These are phyloP conservation scores for Trichophaea hybrida DNA, from an alignment of 2,329 filamentous ascomycete species.

Conservation along the genomic window DNA sequence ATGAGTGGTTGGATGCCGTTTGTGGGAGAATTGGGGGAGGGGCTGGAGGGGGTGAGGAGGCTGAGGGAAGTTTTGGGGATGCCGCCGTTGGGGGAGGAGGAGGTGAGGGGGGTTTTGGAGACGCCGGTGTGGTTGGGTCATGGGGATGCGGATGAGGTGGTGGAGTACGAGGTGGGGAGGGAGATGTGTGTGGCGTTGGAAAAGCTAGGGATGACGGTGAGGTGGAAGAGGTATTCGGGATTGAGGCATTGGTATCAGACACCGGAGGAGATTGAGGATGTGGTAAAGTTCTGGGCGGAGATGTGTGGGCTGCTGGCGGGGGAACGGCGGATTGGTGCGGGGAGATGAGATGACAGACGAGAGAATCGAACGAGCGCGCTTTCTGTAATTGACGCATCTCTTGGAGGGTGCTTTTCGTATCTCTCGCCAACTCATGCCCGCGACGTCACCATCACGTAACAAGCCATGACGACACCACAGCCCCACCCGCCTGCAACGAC, in stretches of 20 bases:
- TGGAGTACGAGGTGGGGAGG: background rate
- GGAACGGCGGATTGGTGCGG: too few relatives aligned
- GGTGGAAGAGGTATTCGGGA: background rate
- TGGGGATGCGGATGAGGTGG: conserved; percentile 1
- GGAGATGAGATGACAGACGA: too few relatives aligned
- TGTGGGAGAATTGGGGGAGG: background rate
- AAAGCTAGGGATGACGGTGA: background rate
- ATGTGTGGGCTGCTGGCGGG: background rate
- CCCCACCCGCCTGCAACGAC: too few relatives aligned
- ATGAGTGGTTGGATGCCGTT: conserved; percentile 39
- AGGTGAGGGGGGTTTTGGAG: background rate
- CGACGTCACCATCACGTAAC: too few relatives aligned
- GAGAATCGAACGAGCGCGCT: too few relatives aligned
- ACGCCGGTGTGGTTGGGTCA: background rate
- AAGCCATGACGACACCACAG: too few relatives aligned
- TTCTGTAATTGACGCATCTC: too few relatives aligned
- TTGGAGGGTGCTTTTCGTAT: too few relatives aligned
- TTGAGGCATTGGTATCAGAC: background rate
- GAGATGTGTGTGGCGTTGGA: background rate
- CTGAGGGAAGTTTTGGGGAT: background rate
- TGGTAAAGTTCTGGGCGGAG: background rate
- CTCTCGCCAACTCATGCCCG: too few relatives aligned
- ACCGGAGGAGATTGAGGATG: background rate
- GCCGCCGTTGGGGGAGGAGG: background rate
- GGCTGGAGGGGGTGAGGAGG: background rate